Evolutionary conservation across 2,329 filamentous ascomycete species (phyloP).

Genomic region (Stemphylium vesicarium): DNA sequence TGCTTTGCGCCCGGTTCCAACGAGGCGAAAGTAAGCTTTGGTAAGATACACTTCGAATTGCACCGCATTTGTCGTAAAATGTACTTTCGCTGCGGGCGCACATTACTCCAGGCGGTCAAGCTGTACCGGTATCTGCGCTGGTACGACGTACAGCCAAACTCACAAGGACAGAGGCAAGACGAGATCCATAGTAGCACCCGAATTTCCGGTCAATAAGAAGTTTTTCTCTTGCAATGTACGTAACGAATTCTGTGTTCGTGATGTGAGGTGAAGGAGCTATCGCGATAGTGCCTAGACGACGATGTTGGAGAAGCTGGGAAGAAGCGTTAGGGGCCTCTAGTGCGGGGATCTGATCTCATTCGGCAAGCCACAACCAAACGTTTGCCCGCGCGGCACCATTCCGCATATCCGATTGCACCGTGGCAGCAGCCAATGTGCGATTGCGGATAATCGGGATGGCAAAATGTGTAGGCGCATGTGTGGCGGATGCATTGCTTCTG

Average conservation of each 20-base stretch:
- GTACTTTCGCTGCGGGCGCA: too few species aligned
- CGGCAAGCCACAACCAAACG: neutral
- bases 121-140: too few species aligned
- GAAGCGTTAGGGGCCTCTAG: neutral
- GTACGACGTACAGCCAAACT: too few species aligned
- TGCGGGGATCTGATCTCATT: neutral
- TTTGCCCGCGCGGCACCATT: neutral
- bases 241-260: neutral
- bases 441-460: neutral
- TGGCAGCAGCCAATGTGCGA: neutral
- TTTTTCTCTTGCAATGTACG: neutral
- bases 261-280: neutral
- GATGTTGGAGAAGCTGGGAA: constrained; percentile 1
- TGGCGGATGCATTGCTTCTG: neutral
- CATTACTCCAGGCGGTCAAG: too few species aligned
- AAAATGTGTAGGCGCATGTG: neutral
- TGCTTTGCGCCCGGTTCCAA: neutral
- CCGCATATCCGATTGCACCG: neutral
- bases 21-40: neutral
- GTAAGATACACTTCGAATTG: neutral
- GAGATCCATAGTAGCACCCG: too few species aligned
- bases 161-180: too few species aligned
- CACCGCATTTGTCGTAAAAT: neutral
- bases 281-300: neutral
- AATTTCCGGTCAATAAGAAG: too few species aligned